A percentile compares a stretch with the other conserved stretches of the same genome.
These are phyloP conservation scores for Beauveria varroae DNA, from an alignment of 2,329 filamentous ascomycete species.

Conservation along the genomic window DNA sequence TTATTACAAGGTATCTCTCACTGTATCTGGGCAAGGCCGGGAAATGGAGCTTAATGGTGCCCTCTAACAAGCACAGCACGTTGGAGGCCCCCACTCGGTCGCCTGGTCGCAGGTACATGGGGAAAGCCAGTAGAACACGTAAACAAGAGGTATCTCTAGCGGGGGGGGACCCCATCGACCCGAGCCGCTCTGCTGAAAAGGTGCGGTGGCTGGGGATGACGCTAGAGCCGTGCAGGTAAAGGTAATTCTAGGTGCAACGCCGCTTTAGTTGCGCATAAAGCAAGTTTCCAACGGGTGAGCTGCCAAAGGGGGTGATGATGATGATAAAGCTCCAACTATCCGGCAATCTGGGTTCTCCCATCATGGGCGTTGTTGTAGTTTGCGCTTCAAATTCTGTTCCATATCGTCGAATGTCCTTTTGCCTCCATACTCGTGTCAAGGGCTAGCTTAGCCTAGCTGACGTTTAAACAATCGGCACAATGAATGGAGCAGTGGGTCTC, in stretches of 20 bases:
- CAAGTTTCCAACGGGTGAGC: background rate
- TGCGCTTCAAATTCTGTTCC: too few species aligned
- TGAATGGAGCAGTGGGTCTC: slow-evolving; percentile 36
- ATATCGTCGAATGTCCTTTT: too few species aligned
- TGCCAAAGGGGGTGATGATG: background rate
- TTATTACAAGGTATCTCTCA: slow-evolving; percentile 8
- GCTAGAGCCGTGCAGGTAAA: slow-evolving; percentile 2
- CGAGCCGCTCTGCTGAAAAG: slow-evolving; percentile 12
- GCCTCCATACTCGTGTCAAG: too few species aligned
- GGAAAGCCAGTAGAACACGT: too few species aligned
- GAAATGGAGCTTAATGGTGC: background rate
- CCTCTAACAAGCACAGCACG: background rate
- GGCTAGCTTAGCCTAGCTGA: background rate
- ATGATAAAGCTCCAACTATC: background rate
- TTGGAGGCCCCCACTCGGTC: background rate
- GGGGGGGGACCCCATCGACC: slow-evolving; percentile 8
- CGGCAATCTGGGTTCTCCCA: too few species aligned
- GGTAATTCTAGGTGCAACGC: slow-evolving; percentile 6
- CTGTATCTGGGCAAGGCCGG: background rate
- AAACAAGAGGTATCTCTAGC: background rate
- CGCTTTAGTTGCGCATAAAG: background rate
- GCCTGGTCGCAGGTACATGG: too few species aligned
- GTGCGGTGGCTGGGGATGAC: slow-evolving; percentile 13
- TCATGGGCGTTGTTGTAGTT: too few species aligned
- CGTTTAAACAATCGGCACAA: slow-evolving; percentile 8